Evolutionary conservation across 1,284 basidiomycete genomes (phyloP).

Genomic region (Ganoderma sp.): DNA sequence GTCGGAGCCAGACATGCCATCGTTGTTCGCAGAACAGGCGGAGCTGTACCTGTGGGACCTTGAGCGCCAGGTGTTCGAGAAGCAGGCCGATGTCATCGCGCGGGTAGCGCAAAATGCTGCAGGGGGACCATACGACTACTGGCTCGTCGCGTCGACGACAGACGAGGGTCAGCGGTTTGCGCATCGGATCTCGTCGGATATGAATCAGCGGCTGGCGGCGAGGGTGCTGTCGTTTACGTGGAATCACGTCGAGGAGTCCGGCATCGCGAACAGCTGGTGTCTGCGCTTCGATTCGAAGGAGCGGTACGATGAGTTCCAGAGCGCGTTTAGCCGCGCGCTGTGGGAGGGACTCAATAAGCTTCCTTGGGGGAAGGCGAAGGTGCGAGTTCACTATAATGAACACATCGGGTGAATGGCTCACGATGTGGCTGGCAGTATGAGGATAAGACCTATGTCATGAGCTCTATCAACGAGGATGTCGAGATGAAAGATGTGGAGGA

Average conservation of each 20-base stretch:
- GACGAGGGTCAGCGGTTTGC: constrained; percentile 59
- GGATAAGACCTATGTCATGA: constrained; percentile 80
- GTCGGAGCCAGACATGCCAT: constrained; percentile 37
- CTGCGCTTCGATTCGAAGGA: constrained; percentile 71
- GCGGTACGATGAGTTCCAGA: constrained; percentile 69
- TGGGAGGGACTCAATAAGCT: constrained; percentile 87
- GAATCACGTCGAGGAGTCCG: constrained; percentile 73
- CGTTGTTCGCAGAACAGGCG: constrained; percentile 53
- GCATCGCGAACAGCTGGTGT: constrained; percentile 81
- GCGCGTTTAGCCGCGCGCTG: constrained; percentile 71
- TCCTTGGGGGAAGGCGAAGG: constrained; percentile 85
- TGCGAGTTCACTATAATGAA: constrained; percentile 37
- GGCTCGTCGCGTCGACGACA: constrained; percentile 62
- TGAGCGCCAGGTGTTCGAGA: constrained; percentile 70
- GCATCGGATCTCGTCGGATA: constrained; percentile 70
- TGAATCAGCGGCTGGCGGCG: constrained; percentile 76
- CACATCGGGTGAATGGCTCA: background rate
- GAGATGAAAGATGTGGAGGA: constrained; percentile 85
- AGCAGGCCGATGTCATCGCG: constrained; percentile 76
- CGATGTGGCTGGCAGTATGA: constrained; percentile 56
- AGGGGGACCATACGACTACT: constrained; percentile 59
- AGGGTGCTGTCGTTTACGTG: constrained; percentile 81
- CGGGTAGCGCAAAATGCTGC: constrained; percentile 63
- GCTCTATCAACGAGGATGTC: constrained; percentile 77
- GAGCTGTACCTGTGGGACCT: constrained; percentile 79